Percentiles rank a stretch among this genome's conserved stretches.
Conservation (phyloP, 2,329 filamentous ascomycete species). For the Amphichorda felina region DNA sequence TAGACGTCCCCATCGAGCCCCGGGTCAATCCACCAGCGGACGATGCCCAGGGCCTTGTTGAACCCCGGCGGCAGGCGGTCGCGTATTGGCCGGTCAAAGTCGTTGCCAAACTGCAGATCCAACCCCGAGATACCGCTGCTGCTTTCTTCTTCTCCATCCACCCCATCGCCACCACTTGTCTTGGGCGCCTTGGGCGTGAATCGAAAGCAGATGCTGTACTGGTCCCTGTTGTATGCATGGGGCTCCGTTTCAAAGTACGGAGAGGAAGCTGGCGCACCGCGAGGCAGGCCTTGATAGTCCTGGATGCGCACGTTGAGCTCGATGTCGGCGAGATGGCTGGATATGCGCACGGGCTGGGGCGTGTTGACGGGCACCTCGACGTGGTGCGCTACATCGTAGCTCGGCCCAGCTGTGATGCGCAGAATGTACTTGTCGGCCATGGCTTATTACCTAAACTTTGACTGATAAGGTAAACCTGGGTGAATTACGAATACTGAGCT, state of each 20-base stretch:
- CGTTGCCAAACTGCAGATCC: constrained; percentile 85
- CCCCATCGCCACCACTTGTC: constrained; percentile 3
- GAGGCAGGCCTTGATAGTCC: constrained; percentile 57
- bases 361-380: constrained; percentile 65
- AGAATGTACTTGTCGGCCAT: constrained; percentile 69
- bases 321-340: constrained; percentile 50
- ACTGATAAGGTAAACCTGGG: not conserved
- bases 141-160: constrained; percentile 5
- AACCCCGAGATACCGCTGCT: constrained; percentile 48
- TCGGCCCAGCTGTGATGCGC: constrained; percentile 67
- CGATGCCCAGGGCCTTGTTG: constrained; percentile 69
- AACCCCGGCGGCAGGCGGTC: constrained; percentile 81
- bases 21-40: constrained; percentile 85
- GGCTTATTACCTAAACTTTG: no score
- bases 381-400: constrained; percentile 65
- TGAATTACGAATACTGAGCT: not conserved
- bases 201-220: constrained; percentile 73
- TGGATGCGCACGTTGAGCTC: constrained; percentile 65
- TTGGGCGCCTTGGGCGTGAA: constrained; percentile 54
- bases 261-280: constrained; percentile 54
- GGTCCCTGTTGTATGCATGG: constrained; percentile 57
- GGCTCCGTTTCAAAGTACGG: constrained; percentile 64
- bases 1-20: constrained; percentile 84
- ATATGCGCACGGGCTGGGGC: constrained; percentile 47
- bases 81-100: constrained; percentile 85